Percentiles rank a stretch among this genome's conserved stretches.
phyloP scores from a whole-genome alignment of 202 grass and related monocot species.

The Schoenoplectus tabernaemontani region DNA sequence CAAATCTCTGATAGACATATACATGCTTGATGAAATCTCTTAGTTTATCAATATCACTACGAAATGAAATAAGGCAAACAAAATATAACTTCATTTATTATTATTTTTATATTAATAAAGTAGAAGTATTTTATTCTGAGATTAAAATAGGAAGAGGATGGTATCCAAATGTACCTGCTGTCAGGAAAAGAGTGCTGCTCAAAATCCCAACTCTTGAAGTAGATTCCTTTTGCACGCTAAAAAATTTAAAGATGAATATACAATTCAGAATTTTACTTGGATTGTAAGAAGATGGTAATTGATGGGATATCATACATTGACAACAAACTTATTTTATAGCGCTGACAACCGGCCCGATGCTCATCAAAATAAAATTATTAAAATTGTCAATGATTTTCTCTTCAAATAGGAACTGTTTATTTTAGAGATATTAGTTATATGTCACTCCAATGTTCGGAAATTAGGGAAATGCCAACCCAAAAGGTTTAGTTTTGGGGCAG shows the following conservation, averaged over 20 bases:
- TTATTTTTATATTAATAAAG: neutral
- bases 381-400: neutral
- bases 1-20: conserved; percentile 46
- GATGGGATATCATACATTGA: neutral
- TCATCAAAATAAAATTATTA: neutral
- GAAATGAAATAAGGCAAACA: conserved; percentile 25
- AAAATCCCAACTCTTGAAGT: conserved; percentile 58
- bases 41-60: conserved; percentile 42
- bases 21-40: conserved; percentile 61
- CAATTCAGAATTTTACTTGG: neutral
- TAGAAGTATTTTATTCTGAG: neutral
- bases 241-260: conserved; percentile 1
- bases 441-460: no score
- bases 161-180: conserved; percentile 41
- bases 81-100: conserved; percentile 19
- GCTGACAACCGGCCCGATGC: neutral
- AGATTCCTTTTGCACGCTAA: conserved; percentile 45
- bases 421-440: no score
- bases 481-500: no score
- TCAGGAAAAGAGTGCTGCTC: conserved; percentile 37
- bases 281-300: neutral
- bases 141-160: neutral
- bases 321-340: neutral
- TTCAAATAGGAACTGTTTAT: no score
- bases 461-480: no score